Evolutionary conservation across 2,329 filamentous ascomycete species (phyloP).

Genomic region (Knufia fluminis): DNA sequence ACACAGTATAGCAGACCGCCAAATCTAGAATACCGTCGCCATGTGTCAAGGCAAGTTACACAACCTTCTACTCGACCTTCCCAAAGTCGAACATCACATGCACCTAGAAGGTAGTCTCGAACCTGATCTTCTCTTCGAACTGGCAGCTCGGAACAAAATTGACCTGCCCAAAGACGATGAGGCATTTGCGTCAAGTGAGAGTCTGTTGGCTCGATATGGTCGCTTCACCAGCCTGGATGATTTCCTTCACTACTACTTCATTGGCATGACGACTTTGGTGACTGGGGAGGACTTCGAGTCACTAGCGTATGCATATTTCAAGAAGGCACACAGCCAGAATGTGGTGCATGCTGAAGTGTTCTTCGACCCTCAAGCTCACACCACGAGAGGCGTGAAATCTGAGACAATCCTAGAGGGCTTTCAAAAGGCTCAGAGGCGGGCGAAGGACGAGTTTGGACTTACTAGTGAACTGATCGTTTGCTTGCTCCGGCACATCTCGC

Average conservation of each 20-base stretch:
- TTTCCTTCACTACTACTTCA: constrained; percentile 68
- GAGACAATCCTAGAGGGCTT: constrained; percentile 57
- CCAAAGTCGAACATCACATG: constrained; percentile 75
- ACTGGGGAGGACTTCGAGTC: constrained; percentile 59
- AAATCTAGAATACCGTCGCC: not conserved
- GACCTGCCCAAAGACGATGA: constrained; percentile 50
- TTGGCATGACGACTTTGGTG: constrained; percentile 62
- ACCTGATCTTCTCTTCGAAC: constrained; percentile 58
- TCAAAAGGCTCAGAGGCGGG: constrained; percentile 49
- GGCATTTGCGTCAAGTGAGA: constrained; percentile 52
- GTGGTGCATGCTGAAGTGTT: constrained; percentile 69
- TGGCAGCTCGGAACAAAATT: constrained; percentile 59
- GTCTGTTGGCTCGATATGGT: constrained; percentile 55
- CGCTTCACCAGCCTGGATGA: constrained; percentile 63
- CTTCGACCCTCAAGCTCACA: constrained; percentile 72
- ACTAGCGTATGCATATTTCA: constrained; percentile 64
- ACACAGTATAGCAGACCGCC: too few relatives aligned
- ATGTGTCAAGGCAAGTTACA: constrained; percentile 52
- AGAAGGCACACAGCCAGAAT: constrained; percentile 52
- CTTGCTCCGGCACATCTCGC: constrained; percentile 47
- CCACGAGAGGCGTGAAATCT: constrained; percentile 54
- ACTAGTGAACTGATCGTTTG: constrained; percentile 61
- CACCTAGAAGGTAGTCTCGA: constrained; percentile 67
- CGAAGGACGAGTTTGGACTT: constrained; percentile 53
- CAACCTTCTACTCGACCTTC: constrained; percentile 54